A percentile compares a stretch with the other conserved stretches of the same genome.
These are phyloP conservation scores for Epichloe gansuensis DNA, from an alignment of 2,329 filamentous ascomycete genomes.

Conservation along the genomic window DNA sequence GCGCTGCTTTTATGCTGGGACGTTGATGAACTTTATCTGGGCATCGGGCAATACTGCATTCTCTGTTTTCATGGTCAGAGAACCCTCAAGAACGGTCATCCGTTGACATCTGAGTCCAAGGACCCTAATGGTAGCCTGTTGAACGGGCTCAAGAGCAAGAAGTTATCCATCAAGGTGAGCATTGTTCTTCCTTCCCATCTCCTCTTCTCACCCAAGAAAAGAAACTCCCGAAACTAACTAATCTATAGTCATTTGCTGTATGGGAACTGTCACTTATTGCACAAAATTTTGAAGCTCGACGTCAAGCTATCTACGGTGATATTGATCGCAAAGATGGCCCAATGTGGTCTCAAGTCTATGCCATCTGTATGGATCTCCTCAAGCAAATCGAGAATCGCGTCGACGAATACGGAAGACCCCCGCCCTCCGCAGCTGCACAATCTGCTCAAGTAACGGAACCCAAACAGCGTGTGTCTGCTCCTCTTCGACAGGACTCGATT, in stretches of 20 bases:
- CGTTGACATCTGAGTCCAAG: conserved; percentile 72
- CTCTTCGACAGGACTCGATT: conserved; percentile 33
- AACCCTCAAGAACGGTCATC: conserved; percentile 77
- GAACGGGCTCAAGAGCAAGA: conserved; percentile 73
- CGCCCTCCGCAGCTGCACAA: conserved; percentile 19
- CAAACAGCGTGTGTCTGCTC: conserved; percentile 25
- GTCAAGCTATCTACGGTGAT: conserved; percentile 74
- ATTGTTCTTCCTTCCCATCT: neutral
- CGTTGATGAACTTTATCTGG: conserved; percentile 62
- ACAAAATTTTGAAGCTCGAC: conserved; percentile 58
- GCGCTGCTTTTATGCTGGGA: conserved; percentile 49
- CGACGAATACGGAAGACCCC: conserved; percentile 42
- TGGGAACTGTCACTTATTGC: conserved; percentile 83
- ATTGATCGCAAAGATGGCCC: conserved; percentile 71
- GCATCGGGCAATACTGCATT: conserved; percentile 66
- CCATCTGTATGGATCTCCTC: conserved; percentile 57
- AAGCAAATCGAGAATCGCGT: conserved; percentile 57
- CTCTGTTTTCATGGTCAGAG: conserved; percentile 64
- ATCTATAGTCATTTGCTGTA: conserved; percentile 62
- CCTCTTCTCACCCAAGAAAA: too few relatives aligned
- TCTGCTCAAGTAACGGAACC: conserved; percentile 16
- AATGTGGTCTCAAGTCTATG: conserved; percentile 69
- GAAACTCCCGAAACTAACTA: conserved; percentile 10
- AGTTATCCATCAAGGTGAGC: conserved; percentile 56
- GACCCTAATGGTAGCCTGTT: conserved; percentile 86